These are phyloP conservation scores for Ustilago sp. DNA, from an alignment of 1,284 basidiomycete genomes.

Conservation along the genomic window DNA sequence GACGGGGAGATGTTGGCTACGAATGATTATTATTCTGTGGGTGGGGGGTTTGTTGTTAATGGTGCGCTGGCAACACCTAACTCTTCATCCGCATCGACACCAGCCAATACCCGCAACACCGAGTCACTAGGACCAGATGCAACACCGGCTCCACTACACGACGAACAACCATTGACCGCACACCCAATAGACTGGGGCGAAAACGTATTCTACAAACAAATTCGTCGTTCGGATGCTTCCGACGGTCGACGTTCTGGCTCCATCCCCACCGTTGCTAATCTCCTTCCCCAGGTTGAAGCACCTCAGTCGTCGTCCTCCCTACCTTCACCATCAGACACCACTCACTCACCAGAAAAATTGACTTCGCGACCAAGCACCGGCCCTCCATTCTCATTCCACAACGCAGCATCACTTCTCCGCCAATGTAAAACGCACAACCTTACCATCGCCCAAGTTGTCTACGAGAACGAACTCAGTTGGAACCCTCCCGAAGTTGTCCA, in stretches of 20 bases:
- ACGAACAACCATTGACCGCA: conserved; percentile 20
- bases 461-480: conserved; percentile 84
- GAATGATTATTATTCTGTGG: conserved; percentile 84
- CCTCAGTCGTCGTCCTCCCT: background rate
- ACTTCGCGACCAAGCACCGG: conserved; percentile 55
- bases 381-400: conserved; percentile 86
- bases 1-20: conserved; percentile 88
- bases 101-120: too few relatives aligned
- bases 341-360: conserved; percentile 21
- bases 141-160: conserved; percentile 2
- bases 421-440: conserved; percentile 87
- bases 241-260: conserved; percentile 74
- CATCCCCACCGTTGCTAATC: conserved; percentile 10
- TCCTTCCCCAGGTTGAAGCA: conserved; percentile 28
- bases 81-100: background rate
- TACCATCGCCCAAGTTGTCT: conserved; percentile 76
- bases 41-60: conserved; percentile 67
- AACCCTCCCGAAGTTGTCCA: conserved; percentile 60
- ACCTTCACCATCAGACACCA: background rate
- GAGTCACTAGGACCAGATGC: background rate
- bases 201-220: conserved; percentile 95
- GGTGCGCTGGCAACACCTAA: conserved; percentile 58
- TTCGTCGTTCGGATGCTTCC: conserved; percentile 83
- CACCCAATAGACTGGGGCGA: conserved; percentile 78
- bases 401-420: conserved; percentile 81